Evolutionary conservation across 202 grass and related monocot species (phyloP), one percentile per base, ranked within the genome.

Genomic region (Zoysia matrella): DNA sequence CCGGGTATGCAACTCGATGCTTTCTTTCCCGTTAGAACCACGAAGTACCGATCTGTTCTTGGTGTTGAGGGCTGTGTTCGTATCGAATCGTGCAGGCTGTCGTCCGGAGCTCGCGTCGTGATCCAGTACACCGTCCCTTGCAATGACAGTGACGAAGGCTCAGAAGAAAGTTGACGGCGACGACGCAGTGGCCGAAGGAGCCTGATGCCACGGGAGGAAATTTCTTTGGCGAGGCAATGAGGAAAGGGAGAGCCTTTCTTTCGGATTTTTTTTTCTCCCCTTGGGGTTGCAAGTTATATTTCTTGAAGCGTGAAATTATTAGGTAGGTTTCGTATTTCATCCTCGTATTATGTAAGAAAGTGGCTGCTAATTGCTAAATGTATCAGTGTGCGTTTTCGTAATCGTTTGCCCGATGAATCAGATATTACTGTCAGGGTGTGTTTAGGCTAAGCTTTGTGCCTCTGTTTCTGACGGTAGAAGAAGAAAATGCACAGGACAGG

Each of bases 21-120:
- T 76, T 80, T 30, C 3, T 6, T 8, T 5, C 10, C 13, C 22
- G 30, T 67, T 47, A 52, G 67, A 83, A 78, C n/a, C 13, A 8
- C 54, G 56, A 30, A 46, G 49, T 10, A 2, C 48, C 11, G 1
- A 2, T 8, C 12, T 2, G 22, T 57, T 82, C 48, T 39, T 42
- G 49, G 64, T 71, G 80, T 80, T 90, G 88, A 86, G 63, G 36
- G 14, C 3, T 71, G 8, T 68, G 18, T 1, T 86, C 41, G 74
- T 42, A 50, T 51, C 7, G 18, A 3, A 54, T 18, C 22, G 6
- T 83, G 83, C 94, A 97, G 94, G 91, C 72, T 97, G 45, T 86
- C 86, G 11, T 97, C 94, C 3, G 94, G 94, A 81, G 94, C 94
- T 42, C 88, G 91, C 6, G 94, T 97, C 7, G 86, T 97, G 47